Evolutionary conservation across 2,329 filamentous ascomycete genomes (phyloP), one percentile per base, ranked within the genome.

Genomic region (Colletotrichum higginsianum): DNA sequence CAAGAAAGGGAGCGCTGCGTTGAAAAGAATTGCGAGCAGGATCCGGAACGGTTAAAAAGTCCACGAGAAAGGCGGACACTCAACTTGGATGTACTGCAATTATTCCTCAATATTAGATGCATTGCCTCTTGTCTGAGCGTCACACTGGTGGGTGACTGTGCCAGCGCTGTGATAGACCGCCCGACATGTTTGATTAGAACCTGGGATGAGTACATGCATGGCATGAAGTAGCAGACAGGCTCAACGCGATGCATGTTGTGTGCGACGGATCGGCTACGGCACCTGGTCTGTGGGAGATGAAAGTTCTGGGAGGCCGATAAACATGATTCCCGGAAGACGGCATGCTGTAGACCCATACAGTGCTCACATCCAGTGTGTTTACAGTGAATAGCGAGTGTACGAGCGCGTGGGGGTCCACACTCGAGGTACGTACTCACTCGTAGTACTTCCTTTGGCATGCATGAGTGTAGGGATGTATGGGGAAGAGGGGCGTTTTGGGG

Each of bases 401-500:
- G 44, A 21, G 44, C 18, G 44, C 44, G 18, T 47, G 44, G 44
- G 44, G 44, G 44, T 47, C 44, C 16, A n/a, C 44, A 47, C 8
- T 38, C 3, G 35, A 38, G 35, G 9, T 38, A 38, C 35, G 35
- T 38, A 38, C 21, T 23, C 21, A 23, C 21, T 23, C 21, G 2
- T 38, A 38, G 35, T 38, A 38, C 35, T 11, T 38, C 35, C 35
- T 38, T 3, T 38, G 9, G 9, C 9, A 38, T 11, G 9, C 9
- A 38, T 11, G 8, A 11, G 15, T 7, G 16, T 40, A 21, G 55
- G 52, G 42, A 55, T 42, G 63, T 67, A 49, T 57, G 68, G 65
- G 66, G 58, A 71, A 63, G 58, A 35, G 44, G 47, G 67, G 42
- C 30, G 3, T 61, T 66, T 67, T 63, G 52, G 66, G 56, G 56